Evolutionary conservation across 2,329 filamentous ascomycete species (phyloP), one percentile per base, ranked within the genome.

Genomic region (Tolypocladium capitatum): DNA sequence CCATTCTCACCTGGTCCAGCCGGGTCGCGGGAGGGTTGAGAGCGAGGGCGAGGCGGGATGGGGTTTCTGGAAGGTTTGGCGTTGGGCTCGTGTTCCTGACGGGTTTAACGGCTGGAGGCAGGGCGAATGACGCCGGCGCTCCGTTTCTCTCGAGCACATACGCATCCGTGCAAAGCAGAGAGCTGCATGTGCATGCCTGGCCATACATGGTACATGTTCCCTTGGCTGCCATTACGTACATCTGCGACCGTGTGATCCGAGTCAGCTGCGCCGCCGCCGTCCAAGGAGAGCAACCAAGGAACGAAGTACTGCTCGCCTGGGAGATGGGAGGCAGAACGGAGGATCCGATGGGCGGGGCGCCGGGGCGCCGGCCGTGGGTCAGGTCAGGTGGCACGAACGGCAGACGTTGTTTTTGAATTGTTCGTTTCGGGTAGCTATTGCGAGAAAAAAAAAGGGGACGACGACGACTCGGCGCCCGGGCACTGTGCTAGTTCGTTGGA

Each of bases 171-270:
- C 38, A 42, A 28, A 30, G 38, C 38, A 42, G 6, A 11, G 24
- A 42, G 38, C 5, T 13, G 4, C 24, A 30, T 6, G 38, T 18
- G 18, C 16, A 11, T 34, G 16, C 16, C 2, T 8, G 38, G 13
- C 5, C 31, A 32, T 16, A 32, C 38, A 10, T 5, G 27, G 6
- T 27, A 6, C 27, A 27, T 30, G 2, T 9, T 30, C 24, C 11
- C 5, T 21, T 28, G 6, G 28, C 0, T 24, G 42, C 42, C 30
- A 43, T 50, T 50, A 50, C 50, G 50, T 50, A 50, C 48, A 33
- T 21, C 33, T 21, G 48, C 43, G 46, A 46, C 45, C 49, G 49
- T 48, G 51, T 52, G 51, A 52, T 48, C 24, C 43, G 33, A 28
- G 27, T 50, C 51, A 51, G 47, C 51, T 52, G 51, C 47, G 40